Base-by-base conservation (phyloP, 805 yeast genomes). In the Candida stauntonica region DNA sequence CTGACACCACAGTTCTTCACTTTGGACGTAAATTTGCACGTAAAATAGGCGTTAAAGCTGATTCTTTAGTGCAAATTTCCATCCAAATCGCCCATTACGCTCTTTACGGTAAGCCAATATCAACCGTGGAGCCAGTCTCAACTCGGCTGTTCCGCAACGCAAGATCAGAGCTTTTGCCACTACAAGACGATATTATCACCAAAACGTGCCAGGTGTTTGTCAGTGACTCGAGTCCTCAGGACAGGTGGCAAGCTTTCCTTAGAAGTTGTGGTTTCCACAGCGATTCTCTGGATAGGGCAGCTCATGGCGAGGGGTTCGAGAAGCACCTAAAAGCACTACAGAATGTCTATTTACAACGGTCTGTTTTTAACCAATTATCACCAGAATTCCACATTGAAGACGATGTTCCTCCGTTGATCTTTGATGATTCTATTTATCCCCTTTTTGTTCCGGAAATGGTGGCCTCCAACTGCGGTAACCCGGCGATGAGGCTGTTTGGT, bases 11-110 rank as follows among this genome's bases (percentile, higher is more conserved):
- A 43, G 82, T 84, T 15, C 66, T 88, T 37, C 85, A 81, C 45
- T 85, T 75, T 63, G 97, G 96, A 19, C 73, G 82, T 56, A 77
- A 80, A 41, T 74, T 78, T 45, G 86, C 88, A 46, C 79, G 79
- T 51, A 81, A 78, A 44, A 76, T 84, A 78, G 91, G 88, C 29
- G 77, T 79, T 55, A 81, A 86, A 31, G 89, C 95, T 0, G 97
- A 88, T 65, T 91, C 95, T 0, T 82, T 84, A 66, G 81, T 87
- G 29, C 97, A 88, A 60, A 76, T 88, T 76, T 84, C 93, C 7
- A 77, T 88, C 61, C 96, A 88, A 59, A 80, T 91, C 7, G 86
- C 95, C 3, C 89, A 88, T 60, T 88, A 87, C 59, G 93, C 95
- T 0, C 68, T 88, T 30, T 88, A 88, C 53, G 97, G 97, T 15